phyloP scores from a whole-genome alignment of 2,329 filamentous ascomycete genomes.

The Lachnellula suecica region DNA sequence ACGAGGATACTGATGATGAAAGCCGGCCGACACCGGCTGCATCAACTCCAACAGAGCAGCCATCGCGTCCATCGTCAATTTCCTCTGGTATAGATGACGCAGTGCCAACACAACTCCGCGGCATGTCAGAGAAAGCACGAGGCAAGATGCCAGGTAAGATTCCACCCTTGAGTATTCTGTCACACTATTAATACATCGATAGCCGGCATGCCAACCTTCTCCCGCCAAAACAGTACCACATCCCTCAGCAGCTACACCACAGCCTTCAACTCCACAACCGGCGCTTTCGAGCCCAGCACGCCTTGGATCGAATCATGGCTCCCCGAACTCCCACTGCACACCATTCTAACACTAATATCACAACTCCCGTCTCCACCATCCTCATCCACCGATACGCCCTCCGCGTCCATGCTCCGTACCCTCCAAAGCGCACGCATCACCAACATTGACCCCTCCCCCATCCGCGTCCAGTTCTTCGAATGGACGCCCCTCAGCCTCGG shows the following conservation, averaged over 20 bases:
- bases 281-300: constrained; percentile 74
- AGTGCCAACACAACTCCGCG: constrained; percentile 77
- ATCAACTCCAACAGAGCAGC: constrained; percentile 62
- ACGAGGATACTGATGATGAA: constrained; percentile 51
- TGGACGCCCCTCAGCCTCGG: constrained; percentile 89
- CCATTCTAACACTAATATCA: constrained; percentile 74
- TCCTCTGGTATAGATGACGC: constrained; percentile 71
- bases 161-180: background rate
- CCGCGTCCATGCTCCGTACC: constrained; percentile 48
- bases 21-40: constrained; percentile 56
- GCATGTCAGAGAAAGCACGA: constrained; percentile 95
- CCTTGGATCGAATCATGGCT: constrained; percentile 94
- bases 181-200: constrained; percentile 5
- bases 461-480: constrained; percentile 86
- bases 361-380: constrained; percentile 55
- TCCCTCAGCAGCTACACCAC: constrained; percentile 70
- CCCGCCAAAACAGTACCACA: constrained; percentile 84
- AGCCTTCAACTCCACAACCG: constrained; percentile 53
- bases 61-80: constrained; percentile 67
- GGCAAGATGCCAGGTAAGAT: constrained; percentile 76
- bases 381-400: constrained; percentile 42
- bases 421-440: constrained; percentile 64
- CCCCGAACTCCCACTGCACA: constrained; percentile 86
- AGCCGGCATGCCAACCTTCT: constrained; percentile 77
- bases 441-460: constrained; percentile 71